Evolutionary conservation across 169 alveolate species (phyloP), one percentile per base, ranked within the genome.

Genomic region (Cryptosporidium ryanae): DNA sequence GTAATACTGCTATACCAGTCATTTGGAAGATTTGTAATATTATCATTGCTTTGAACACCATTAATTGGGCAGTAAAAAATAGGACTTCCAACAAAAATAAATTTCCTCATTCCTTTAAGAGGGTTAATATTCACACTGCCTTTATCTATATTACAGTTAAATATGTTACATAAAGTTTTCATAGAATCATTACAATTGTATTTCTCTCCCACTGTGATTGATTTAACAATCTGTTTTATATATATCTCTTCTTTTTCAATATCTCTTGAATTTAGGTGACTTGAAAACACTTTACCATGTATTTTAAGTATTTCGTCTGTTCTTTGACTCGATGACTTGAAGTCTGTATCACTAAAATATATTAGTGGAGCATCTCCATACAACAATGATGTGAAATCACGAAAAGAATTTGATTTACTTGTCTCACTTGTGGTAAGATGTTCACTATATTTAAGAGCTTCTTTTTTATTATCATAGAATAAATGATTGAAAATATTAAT

Each of bases 291-390:
- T 76, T 64, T 32, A 6, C 71, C 46, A 44, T 76, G 87, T 43
- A 76, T 38, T 29, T 61, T 76, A 13, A 76, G 71, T 43, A 76
- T 55, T 38, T 59, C 87, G 25, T 76, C 65, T 27, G 76, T 76
- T 25, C 59, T 76, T 59, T 76, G 61, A n/a, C 43, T 61, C 17
- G 31, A 25, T 57, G 65, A 32, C 21, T 54, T 48, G 7, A 57
- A 76, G 2, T 61, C 87, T 17, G 64, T 57, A 34, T 76, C 71
- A 25, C 34, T 31, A 68, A 68, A 29, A 52, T 52, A 68, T 12
- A 68, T 54, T 31, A 76, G 59, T 4, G 87, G 87, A 3, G 71
- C 17, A 59, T 76, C 87, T 2, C 87, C 87, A 61, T 76, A 76
- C 21, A 76, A 65, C 21, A 76, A 61, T 3, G 87, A 76, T 43